These are phyloP conservation scores for Jacaranda copaia DNA, from an alignment of 257 asterid species.

Conservation along the genomic window DNA sequence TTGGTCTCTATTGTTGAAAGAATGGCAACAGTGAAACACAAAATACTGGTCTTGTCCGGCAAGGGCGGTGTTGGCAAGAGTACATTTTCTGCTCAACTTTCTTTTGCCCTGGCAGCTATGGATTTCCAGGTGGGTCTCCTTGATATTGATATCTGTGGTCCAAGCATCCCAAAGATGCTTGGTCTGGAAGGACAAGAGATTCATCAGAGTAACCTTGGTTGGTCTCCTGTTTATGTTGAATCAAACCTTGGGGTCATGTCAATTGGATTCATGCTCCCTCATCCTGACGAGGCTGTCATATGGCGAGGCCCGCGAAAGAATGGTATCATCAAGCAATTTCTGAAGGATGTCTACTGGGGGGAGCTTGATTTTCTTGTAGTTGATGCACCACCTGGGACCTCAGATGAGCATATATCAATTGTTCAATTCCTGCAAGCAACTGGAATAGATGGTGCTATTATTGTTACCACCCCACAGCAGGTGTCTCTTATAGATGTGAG, in stretches of 20 bases:
- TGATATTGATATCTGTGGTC: constrained; percentile 84
- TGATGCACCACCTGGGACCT: constrained; percentile 98
- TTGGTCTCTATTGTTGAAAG: constrained; percentile 72
- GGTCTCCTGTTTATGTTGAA: constrained; percentile 89
- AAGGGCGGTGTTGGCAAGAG: constrained; percentile 96
- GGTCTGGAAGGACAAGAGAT: constrained; percentile 83
- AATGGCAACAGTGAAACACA: constrained; percentile 88
- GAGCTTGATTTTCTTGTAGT: constrained; percentile 91
- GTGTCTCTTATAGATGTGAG: constrained; percentile 90
- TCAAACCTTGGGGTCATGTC: constrained; percentile 84
- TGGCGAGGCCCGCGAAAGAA: constrained; percentile 96
- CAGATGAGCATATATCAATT: constrained; percentile 88
- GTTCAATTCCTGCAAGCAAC: constrained; percentile 87
- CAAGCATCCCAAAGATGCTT: constrained; percentile 88
- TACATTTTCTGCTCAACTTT: constrained; percentile 82
- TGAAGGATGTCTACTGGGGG: constrained; percentile 88
- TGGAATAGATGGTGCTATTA: constrained; percentile 86
- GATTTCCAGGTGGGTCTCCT: constrained; percentile 85
- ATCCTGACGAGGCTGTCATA: constrained; percentile 67
- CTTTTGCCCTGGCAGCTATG: constrained; percentile 74
- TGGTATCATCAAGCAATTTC: constrained; percentile 77
- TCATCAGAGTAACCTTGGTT: constrained; percentile 81
- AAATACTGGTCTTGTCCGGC: constrained; percentile 80
- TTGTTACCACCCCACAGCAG: constrained; percentile 94
- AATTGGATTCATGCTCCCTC: constrained; percentile 46